Conservation (phyloP, 495 filamentous ascomycete genomes). For the Friedmanniomyces endolithicus region DNA sequence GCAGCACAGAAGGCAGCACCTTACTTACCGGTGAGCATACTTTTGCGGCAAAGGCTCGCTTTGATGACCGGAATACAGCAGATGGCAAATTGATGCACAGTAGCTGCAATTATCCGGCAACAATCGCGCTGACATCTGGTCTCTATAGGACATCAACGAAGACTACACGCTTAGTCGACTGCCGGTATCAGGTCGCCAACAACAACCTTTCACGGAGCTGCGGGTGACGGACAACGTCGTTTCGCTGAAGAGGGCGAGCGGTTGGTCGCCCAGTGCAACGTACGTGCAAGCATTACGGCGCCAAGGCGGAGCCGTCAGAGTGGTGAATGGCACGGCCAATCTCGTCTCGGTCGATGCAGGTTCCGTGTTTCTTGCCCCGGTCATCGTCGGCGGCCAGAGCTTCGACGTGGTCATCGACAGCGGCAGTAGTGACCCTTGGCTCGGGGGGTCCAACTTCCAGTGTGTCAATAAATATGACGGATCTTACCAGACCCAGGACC, state of each 20-base stretch:
- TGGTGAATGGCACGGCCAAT: background rate
- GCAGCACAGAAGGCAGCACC: background rate
- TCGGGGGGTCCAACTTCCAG: slow-evolving; percentile 36
- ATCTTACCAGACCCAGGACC: slow-evolving; percentile 18
- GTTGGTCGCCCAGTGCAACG: slow-evolving; percentile 1
- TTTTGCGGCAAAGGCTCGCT: background rate
- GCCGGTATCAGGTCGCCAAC: background rate
- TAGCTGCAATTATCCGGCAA: no score
- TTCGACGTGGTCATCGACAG: slow-evolving; percentile 48
- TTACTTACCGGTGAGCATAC: background rate
- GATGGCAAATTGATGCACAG: no score
- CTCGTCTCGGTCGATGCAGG: slow-evolving; percentile 1
- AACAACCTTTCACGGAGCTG: background rate
- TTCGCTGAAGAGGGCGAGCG: background rate
- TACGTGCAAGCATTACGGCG: slow-evolving; percentile 8
- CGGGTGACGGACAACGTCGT: slow-evolving; percentile 12
- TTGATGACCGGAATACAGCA: background rate
- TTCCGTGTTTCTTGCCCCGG: slow-evolving; percentile 21
- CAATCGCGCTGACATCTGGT: no score
- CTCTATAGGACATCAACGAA: background rate
- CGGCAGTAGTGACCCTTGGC: slow-evolving; percentile 51
- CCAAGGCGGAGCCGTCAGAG: slow-evolving; percentile 1
- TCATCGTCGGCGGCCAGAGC: slow-evolving; percentile 32
- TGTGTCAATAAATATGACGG: slow-evolving; percentile 35
- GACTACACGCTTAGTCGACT: slow-evolving; percentile 6